These are phyloP conservation scores for Mucor velutinosus DNA, from an alignment of 371 early-diverging fungal species.

Conservation along the genomic window DNA sequence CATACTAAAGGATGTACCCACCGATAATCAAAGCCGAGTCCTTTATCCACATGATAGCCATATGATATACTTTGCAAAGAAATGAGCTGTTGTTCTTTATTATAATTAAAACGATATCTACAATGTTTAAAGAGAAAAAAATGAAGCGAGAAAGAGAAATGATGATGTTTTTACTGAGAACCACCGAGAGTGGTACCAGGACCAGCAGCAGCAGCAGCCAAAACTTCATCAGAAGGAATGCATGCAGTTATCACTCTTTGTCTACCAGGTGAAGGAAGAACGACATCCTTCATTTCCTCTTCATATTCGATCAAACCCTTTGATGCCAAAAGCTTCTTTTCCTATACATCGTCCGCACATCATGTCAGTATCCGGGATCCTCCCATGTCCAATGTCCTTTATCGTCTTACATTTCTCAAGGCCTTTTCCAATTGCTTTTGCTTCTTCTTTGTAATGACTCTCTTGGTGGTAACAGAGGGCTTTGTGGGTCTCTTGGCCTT, in stretches of 20 bases:
- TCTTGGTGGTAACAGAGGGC: constrained; percentile 24
- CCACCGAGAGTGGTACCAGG: constrained; percentile 50
- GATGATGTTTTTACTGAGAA: constrained; percentile 24
- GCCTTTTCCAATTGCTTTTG: constrained; percentile 45
- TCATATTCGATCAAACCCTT: constrained; percentile 44
- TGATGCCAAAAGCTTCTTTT: constrained; percentile 34
- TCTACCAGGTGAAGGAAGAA: constrained; percentile 27
- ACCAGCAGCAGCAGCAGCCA: constrained; percentile 50
- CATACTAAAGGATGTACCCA: constrained; percentile 18
- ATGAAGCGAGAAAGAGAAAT: not conserved
- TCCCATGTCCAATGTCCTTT: not conserved
- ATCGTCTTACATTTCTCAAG: constrained; percentile 33
- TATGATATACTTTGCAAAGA: constrained; percentile 24
- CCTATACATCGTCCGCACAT: constrained; percentile 21
- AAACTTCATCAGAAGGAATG: constrained; percentile 38
- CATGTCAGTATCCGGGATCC: not conserved
- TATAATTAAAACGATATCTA: constrained; percentile 1
- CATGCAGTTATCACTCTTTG: constrained; percentile 35
- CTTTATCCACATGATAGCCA: constrained; percentile 37
- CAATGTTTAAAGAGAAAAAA: not conserved
- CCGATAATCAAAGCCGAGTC: constrained; percentile 8
- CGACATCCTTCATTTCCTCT: constrained; percentile 52
- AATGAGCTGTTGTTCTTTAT: not conserved
- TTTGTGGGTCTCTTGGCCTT: constrained; percentile 12
- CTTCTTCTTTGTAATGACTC: constrained; percentile 48